Percentiles rank a stretch among this genome's conserved stretches.
phyloP scores from a whole-genome alignment of 2,329 filamentous ascomycete genomes.

The Leptographium radiaticola region DNA sequence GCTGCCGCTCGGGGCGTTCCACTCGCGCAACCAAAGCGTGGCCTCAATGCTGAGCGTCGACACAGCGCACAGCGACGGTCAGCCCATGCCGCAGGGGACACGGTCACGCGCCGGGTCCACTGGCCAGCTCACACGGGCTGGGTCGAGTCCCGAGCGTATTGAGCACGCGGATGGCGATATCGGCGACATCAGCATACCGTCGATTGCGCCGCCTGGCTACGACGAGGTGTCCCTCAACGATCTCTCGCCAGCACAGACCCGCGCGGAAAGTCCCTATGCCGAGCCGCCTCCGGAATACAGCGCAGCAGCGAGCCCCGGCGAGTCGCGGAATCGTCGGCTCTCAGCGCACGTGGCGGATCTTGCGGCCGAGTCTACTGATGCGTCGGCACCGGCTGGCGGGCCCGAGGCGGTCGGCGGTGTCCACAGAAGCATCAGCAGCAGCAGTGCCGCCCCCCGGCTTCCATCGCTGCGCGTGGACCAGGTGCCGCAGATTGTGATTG shows the following conservation, averaged over 20 bases:
- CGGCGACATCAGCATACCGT: conserved; percentile 31
- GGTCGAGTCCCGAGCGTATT: conserved; percentile 38
- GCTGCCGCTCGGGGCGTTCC: conserved; percentile 11
- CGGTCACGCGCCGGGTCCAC: conserved; percentile 21
- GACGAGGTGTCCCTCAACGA: conserved; percentile 23
- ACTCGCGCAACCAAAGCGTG: conserved; percentile 32
- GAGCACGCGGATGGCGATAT: conserved; percentile 32
- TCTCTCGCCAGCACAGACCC: conserved; percentile 17
- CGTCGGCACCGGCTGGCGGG: background rate
- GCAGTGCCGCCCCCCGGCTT: conserved; percentile 31
- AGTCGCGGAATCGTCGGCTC: conserved; percentile 18
- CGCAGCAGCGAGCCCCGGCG: conserved; percentile 11
- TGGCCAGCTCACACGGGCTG: conserved; percentile 27
- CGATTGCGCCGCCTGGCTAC: conserved; percentile 36
- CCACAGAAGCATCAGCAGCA: conserved; percentile 13
- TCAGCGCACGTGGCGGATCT: conserved; percentile 20
- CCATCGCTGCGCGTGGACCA: conserved; percentile 36
- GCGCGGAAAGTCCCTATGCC: conserved; percentile 26
- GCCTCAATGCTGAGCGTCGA: conserved; percentile 43
- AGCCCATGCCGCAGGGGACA: conserved; percentile 11
- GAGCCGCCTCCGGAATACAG: conserved; percentile 40
- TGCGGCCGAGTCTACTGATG: conserved; percentile 9
- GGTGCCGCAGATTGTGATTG: conserved; percentile 45
- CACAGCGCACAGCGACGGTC: conserved; percentile 16
- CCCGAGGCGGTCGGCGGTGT: background rate